Evolutionary conservation across 306 rosid species (phyloP), one percentile per base, ranked within the genome.

Genomic region (Acacia acuminata): DNA sequence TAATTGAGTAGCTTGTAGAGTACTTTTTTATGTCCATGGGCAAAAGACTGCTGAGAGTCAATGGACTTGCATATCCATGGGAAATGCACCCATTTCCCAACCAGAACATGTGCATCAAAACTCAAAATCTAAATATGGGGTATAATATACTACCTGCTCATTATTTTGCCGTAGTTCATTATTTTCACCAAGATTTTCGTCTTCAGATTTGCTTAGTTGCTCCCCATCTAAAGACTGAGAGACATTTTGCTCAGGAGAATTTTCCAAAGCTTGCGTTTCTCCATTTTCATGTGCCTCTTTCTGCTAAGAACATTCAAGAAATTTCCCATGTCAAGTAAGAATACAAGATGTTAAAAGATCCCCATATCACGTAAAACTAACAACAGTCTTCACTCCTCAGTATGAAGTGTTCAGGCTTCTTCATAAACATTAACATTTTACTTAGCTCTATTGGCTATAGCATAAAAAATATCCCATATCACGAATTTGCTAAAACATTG

Each of bases 181-280:
- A 38, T 50, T 88, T 86, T 87, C 92, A 75, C 81, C 85, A 71
- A 70, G 81, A 73, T 71, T 91, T 88, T 84, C 95, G 34, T 76
- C 91, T 78, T 87, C 87, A 74, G 73, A 89, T 64, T 48, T 76
- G 81, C 80, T 88, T 63, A 76, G 55, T 75, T 84, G 89, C 68
- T 89, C 94, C 3, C 69, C 88, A 80, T 80, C 89, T 75, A 86
- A 44, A 42, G 92, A 78, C 74, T 84, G 88, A 53, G 87, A 71
- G 48, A 69, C 77, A 53, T 81, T 85, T 86, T 83, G 87, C 75
- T 71, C 80, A 36, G 40, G 15, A 60, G 95, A 86, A 82, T 82
- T 85, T 10, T 88, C 86, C 82, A 67, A 80, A 83, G 91, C 38
- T 79, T 76, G 86, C 38, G 75, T 80, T 48, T 89, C 89, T 74